Evolutionary conservation across 2,329 filamentous ascomycete genomes (phyloP).

Genomic region (Sordariomycetes sp.): DNA sequence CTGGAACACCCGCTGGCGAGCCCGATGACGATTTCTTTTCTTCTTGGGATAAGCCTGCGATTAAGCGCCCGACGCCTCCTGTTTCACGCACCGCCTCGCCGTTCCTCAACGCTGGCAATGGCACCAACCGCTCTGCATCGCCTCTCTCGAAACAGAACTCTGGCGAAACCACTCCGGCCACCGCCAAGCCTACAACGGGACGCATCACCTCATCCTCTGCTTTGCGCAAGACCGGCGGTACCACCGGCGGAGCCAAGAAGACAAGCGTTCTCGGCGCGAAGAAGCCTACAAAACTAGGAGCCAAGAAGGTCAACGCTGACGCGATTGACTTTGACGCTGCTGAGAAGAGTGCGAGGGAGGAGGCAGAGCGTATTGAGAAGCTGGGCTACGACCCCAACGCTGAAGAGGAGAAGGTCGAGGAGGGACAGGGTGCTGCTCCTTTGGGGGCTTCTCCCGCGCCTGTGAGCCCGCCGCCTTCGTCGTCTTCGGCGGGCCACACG

Average conservation of each 20-base stretch:
- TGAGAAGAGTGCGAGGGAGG: constrained; percentile 94
- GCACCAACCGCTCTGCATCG: constrained; percentile 73
- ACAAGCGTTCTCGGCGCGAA: constrained; percentile 78
- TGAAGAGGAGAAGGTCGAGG: constrained; percentile 49
- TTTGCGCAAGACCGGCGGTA: constrained; percentile 68
- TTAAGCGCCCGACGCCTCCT: constrained; percentile 92
- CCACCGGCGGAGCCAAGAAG: constrained; percentile 62
- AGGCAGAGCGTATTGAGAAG: constrained; percentile 91
- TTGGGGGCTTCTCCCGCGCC: constrained; percentile 70
- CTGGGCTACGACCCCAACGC: constrained; percentile 92
- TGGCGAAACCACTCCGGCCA: constrained; percentile 33
- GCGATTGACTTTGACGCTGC: constrained; percentile 94
- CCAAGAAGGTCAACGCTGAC: constrained; percentile 78
- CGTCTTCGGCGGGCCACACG: constrained; percentile 37
- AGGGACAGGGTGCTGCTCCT: constrained; percentile 30
- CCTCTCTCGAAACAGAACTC: constrained; percentile 61
- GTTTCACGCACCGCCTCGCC: constrained; percentile 88
- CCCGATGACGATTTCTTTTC: constrained; percentile 97
- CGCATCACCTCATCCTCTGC: constrained; percentile 70
- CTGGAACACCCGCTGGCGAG: constrained; percentile 72
- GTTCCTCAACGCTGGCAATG: constrained; percentile 71
- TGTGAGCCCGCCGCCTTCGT: constrained; percentile 47
- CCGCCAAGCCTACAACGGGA: constrained; percentile 49
- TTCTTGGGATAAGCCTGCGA: constrained; percentile 95
- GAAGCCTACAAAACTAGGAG: constrained; percentile 75